Percentiles rank a stretch among this genome's conserved stretches.
These are phyloP conservation scores for Irineochytrium annulatum DNA, from an alignment of 192 early-diverging fungal species.

Conservation along the genomic window DNA sequence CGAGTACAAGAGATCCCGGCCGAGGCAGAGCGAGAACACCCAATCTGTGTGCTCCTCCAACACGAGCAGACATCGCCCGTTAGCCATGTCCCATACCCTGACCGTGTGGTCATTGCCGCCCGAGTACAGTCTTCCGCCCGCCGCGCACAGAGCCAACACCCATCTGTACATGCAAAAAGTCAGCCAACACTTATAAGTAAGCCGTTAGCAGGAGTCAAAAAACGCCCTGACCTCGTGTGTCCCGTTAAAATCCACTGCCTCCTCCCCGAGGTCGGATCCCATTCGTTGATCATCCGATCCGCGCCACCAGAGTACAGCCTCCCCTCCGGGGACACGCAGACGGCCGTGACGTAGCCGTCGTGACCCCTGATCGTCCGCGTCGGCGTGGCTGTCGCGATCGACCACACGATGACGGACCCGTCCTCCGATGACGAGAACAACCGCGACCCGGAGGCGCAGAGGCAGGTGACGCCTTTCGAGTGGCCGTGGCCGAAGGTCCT, in stretches of 20 bases:
- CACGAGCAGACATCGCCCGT: conserved; percentile 9
- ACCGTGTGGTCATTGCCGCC: conserved; percentile 20
- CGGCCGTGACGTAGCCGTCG: conserved; percentile 22
- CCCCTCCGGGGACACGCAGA: conserved; percentile 18
- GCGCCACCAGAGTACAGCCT: conserved; percentile 6
- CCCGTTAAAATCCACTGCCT: conserved; percentile 10
- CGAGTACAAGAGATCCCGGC: conserved; percentile 24
- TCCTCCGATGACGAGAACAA: conserved; percentile 30
- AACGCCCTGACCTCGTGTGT: not conserved
- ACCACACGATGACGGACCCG: conserved; percentile 28
- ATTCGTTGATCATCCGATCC: conserved; percentile 16
- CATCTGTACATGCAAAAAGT: not conserved
- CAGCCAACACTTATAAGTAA: not conserved
- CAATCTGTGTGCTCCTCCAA: conserved; percentile 22
- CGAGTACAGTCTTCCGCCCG: conserved; percentile 23
- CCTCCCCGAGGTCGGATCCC: conserved; percentile 6
- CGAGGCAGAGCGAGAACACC: conserved; percentile 28
- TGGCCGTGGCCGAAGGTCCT: conserved; percentile 4
- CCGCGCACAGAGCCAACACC: conserved; percentile 12
- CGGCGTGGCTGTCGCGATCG: not conserved
- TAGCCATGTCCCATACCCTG: conserved; percentile 23
- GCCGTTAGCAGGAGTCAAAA: not conserved
- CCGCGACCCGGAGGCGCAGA: not conserved
- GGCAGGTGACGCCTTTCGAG: conserved; percentile 6
- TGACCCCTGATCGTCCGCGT: conserved; percentile 7